Evolutionary conservation across 805 yeast species (phyloP).

Genomic region (Jamesozyma piceae): DNA sequence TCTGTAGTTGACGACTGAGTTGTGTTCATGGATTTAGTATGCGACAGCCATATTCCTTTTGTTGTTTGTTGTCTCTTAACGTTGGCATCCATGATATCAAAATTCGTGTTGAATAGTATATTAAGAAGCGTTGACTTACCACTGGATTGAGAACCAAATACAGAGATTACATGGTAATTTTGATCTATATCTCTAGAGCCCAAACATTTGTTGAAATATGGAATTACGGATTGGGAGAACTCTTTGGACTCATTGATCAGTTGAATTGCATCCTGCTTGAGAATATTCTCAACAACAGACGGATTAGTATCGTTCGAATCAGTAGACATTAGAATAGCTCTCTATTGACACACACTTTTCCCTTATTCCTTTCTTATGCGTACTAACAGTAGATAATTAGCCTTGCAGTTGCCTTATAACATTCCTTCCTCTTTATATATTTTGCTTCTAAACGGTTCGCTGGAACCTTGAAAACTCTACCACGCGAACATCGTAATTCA

Average conservation of each 20-base stretch:
- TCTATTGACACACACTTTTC: too few species aligned
- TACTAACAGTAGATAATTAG: too few species aligned
- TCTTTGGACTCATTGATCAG: conserved; percentile 44
- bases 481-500: background rate
- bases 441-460: too few species aligned
- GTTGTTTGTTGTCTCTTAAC: conserved; percentile 79
- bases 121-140: conserved; percentile 92
- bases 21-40: conserved; percentile 36
- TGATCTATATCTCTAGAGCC: conserved; percentile 41
- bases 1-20: conserved; percentile 9
- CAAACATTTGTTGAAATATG: conserved; percentile 18
- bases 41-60: conserved; percentile 72
- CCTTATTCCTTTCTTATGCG: too few species aligned
- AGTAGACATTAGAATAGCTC: background rate
- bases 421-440: background rate
- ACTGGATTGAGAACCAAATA: conserved; percentile 93
- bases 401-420: too few species aligned
- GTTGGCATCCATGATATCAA: conserved; percentile 87
- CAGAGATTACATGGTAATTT: conserved; percentile 83
- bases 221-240: conserved; percentile 30
- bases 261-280: conserved; percentile 34
- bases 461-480: too few species aligned
- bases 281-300: background rate
- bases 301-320: background rate
- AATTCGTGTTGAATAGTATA: conserved; percentile 72